Percentiles rank a stretch among this genome's conserved stretches.
Conservation (phyloP, 2,329 filamentous ascomycete species). For the Nemania sp. region DNA sequence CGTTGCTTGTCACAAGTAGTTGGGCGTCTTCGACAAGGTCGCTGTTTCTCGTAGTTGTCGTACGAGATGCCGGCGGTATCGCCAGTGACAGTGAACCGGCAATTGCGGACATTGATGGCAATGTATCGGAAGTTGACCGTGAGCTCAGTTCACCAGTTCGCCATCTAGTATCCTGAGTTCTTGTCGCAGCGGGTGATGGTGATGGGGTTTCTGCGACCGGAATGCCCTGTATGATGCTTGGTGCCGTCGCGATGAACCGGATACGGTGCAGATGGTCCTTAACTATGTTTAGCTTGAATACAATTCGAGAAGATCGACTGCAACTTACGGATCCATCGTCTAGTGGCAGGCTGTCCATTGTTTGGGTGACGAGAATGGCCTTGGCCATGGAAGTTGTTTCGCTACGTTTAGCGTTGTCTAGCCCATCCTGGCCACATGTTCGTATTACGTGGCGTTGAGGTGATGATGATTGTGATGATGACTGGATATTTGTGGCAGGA, state of each 20-base stretch:
- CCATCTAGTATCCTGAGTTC: not conserved
- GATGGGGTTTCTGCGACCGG: not conserved
- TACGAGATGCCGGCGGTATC: not conserved
- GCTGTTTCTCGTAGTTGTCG: not conserved
- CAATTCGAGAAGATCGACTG: not conserved
- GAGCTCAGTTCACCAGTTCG: not conserved
- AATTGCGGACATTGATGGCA: not conserved
- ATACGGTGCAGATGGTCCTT: not conserved
- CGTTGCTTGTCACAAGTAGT: not conserved
- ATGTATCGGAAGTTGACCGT: not conserved
- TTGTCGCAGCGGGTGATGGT: not conserved
- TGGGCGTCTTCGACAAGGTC: not conserved
- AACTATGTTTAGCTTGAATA: conserved; percentile 2
- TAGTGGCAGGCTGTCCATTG: not conserved
- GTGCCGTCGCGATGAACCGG: not conserved
- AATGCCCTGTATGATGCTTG: not conserved
- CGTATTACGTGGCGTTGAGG: not conserved
- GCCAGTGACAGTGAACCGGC: not conserved
- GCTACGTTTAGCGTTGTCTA: not conserved
- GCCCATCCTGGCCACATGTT: conserved; percentile 2
- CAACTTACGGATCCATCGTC: conserved; percentile 12
- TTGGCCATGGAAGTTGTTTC: not conserved
- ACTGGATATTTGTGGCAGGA: not conserved
- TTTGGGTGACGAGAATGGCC: not conserved
- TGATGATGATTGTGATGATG: not conserved